Conservation (phyloP, 352 stramenopile genomes). For the Aphanomyces stellatus region DNA sequence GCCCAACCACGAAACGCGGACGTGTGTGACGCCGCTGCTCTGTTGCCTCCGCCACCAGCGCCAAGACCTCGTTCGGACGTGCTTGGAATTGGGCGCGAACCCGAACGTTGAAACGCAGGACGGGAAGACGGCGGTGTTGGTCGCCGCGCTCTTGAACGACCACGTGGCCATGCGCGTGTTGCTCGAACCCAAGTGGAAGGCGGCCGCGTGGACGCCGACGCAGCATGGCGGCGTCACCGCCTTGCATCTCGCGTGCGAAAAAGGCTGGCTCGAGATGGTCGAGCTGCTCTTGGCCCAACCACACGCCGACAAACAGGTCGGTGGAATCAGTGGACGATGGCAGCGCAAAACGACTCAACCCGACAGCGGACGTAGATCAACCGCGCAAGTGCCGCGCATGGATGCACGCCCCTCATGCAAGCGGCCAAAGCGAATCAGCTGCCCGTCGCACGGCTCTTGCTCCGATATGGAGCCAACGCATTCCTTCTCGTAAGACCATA, state of each 20-base stretch:
- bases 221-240: not conserved
- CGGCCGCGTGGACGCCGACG: not conserved
- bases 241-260: conserved; percentile 1
- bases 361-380: not conserved
- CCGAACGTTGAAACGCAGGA: not conserved
- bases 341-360: not conserved
- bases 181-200: not conserved
- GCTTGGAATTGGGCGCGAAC: not conserved
- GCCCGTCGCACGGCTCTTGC: not conserved
- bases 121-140: conserved; percentile 1
- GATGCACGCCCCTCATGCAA: conserved; percentile 4
- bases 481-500: not conserved
- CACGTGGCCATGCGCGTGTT: not conserved
- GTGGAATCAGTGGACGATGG: not conserved
- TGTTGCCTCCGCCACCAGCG: not conserved
- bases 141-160: conserved; percentile 1
- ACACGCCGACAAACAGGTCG: not conserved
- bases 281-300: not conserved
- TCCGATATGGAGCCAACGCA: not conserved
- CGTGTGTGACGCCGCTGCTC: not conserved
- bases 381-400: not conserved
- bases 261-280: not conserved
- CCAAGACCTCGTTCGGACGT: not conserved
- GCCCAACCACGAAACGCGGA: not conserved
- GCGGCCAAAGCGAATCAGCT: not conserved